Conservation (phyloP, 495 filamentous ascomycete species). For the Penicillium lagena region DNA sequence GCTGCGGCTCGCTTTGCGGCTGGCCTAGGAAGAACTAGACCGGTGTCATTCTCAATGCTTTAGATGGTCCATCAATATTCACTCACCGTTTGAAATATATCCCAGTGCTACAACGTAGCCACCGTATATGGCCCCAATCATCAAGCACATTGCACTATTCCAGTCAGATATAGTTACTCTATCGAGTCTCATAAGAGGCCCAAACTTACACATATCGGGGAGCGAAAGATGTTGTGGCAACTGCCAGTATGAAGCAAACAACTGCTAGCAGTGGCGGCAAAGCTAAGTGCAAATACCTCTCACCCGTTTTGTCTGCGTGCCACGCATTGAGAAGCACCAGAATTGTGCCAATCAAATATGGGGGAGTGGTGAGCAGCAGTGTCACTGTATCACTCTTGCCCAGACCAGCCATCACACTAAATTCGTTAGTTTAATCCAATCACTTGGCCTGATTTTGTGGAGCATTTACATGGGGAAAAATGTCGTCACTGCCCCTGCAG, state of each 20-base stretch:
- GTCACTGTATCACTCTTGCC: slow-evolving; percentile 27
- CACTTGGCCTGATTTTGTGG: too few species aligned
- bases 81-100: slow-evolving; percentile 46
- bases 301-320: slow-evolving; percentile 25
- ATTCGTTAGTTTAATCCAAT: too few species aligned
- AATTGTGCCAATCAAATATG: slow-evolving; percentile 38
- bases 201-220: slow-evolving; percentile 20
- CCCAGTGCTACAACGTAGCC: slow-evolving; percentile 63
- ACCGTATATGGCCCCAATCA: slow-evolving; percentile 10
- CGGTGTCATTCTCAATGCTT: background rate
- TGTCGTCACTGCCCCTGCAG: slow-evolving; percentile 31
- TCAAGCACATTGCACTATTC: slow-evolving; percentile 11
- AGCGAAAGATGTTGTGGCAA: slow-evolving; percentile 34
- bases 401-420: too few species aligned
- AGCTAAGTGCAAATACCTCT: slow-evolving; percentile 34
- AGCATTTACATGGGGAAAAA: slow-evolving; percentile 39
- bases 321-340: slow-evolving; percentile 25
- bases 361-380: slow-evolving; percentile 36
- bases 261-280: slow-evolving; percentile 55
- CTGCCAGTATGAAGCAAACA: slow-evolving; percentile 62
- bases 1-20: slow-evolving; percentile 16
- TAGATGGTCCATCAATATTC: background rate
- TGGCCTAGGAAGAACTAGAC: slow-evolving; percentile 10
- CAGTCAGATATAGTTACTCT: background rate
- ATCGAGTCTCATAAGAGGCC: background rate